These are phyloP conservation scores for Echeveria elegans DNA, from an alignment of 164 flowering plant genomes.

Conservation along the genomic window DNA sequence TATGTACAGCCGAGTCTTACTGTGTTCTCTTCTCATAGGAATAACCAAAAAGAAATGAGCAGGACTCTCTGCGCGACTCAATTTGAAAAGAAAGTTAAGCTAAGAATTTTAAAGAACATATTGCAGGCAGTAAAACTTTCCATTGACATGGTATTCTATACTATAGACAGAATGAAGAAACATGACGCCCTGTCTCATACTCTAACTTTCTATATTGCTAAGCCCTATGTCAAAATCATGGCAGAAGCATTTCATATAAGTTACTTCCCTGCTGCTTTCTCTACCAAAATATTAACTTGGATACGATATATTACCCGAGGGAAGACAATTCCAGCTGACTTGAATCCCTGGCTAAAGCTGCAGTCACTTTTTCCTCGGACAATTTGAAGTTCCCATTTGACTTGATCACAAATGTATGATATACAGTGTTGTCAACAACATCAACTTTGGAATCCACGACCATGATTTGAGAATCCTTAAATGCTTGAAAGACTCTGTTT, in stretches of 20 bases:
- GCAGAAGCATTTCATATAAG: conserved; percentile 4
- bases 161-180: conserved; percentile 2
- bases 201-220: neutral
- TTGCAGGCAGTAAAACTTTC: conserved; percentile 3
- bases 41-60: neutral
- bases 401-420: conserved; percentile 76
- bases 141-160: neutral
- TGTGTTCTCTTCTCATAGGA: neutral
- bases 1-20: neutral
- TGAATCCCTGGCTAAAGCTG: conserved; percentile 45
- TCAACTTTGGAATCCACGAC: conserved; percentile 63
- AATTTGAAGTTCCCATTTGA: conserved; percentile 57
- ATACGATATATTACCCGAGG: neutral
- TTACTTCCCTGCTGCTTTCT: neutral
- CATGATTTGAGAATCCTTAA: conserved; percentile 49
- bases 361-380: conserved; percentile 67
- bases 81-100: neutral
- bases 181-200: conserved; percentile 1
- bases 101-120: neutral
- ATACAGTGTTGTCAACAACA: conserved; percentile 44
- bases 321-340: conserved; percentile 11
- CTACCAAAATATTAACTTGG: neutral
- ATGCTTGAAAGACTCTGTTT: conserved; percentile 57
- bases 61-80: neutral
- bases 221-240: neutral